Evolutionary conservation across 768 basidiomycete species (phyloP).

Genomic region (Amanita inopinata): DNA sequence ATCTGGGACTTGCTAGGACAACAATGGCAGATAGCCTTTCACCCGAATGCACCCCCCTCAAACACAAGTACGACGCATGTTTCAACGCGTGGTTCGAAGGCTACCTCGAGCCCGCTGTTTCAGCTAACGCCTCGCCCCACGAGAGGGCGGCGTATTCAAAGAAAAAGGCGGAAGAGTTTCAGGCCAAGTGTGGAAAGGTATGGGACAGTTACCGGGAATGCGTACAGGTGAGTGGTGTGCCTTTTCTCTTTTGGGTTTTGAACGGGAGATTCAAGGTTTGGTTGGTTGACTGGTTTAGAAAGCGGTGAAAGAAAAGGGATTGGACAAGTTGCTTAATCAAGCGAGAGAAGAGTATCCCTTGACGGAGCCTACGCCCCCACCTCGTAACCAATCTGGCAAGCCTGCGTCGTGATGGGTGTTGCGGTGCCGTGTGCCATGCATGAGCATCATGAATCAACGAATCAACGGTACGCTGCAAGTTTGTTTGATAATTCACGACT

Average conservation of each 20-base stretch:
- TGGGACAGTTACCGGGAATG: conserved; percentile 79
- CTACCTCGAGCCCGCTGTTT: conserved; percentile 77
- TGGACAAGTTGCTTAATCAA: conserved; percentile 68
- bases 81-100: conserved; percentile 98
- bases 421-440: too few relatives aligned
- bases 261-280: not conserved
- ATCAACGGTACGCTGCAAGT: too few relatives aligned
- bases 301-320: conserved; percentile 69
- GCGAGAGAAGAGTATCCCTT: conserved; percentile 75
- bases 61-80: conserved; percentile 85
- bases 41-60: conserved; percentile 80
- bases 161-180: conserved; percentile 81
- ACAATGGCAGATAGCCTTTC: conserved; percentile 76
- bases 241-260: not conserved
- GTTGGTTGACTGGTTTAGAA: conserved; percentile 31
- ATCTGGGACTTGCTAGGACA: not conserved
- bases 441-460: too few relatives aligned
- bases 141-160: conserved; percentile 55
- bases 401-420: too few relatives aligned
- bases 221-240: conserved; percentile 54
- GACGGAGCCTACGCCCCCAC: conserved; percentile 44
- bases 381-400: too few relatives aligned
- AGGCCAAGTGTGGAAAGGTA: conserved; percentile 71
- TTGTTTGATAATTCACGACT: too few relatives aligned
- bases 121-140: conserved; percentile 26